Conservation (phyloP, 1,284 basidiomycete species). For the Hortiboletus rubellus region DNA sequence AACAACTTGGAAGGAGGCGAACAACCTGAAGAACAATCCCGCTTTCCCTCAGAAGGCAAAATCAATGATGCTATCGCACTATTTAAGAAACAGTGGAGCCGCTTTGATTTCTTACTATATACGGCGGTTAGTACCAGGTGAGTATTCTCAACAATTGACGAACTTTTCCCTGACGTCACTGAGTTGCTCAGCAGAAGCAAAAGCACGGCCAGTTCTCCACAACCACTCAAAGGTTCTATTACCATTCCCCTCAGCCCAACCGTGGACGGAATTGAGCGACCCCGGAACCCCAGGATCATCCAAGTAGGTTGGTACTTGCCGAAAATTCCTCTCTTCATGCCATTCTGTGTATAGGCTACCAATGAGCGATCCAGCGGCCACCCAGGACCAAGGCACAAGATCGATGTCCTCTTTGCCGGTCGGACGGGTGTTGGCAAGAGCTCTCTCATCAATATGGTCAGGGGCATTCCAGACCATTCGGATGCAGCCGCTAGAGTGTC, state of each 20-base stretch:
- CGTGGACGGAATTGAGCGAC: background rate
- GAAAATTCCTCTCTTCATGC: background rate
- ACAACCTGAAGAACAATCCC: background rate
- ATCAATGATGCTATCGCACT: background rate
- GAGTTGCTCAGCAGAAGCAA: background rate
- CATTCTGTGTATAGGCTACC: background rate
- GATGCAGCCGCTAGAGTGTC: background rate
- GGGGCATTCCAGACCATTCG: background rate
- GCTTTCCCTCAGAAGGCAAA: background rate
- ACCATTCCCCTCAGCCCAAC: background rate
- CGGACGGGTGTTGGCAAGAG: background rate
- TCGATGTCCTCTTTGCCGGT: background rate
- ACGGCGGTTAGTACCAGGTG: background rate
- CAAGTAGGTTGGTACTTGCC: background rate
- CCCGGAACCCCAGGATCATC: background rate
- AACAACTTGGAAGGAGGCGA: background rate
- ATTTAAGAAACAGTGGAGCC: background rate
- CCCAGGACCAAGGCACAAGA: background rate
- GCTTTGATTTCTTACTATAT: background rate
- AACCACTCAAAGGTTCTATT: too few species aligned
- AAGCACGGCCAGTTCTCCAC: background rate
- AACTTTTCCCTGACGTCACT: background rate
- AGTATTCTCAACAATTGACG: background rate
- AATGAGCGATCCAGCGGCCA: background rate
- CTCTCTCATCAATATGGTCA: background rate